These are phyloP conservation scores for Eucommia ulmoides DNA, from an alignment of 257 asterid genomes.

Conservation along the genomic window DNA sequence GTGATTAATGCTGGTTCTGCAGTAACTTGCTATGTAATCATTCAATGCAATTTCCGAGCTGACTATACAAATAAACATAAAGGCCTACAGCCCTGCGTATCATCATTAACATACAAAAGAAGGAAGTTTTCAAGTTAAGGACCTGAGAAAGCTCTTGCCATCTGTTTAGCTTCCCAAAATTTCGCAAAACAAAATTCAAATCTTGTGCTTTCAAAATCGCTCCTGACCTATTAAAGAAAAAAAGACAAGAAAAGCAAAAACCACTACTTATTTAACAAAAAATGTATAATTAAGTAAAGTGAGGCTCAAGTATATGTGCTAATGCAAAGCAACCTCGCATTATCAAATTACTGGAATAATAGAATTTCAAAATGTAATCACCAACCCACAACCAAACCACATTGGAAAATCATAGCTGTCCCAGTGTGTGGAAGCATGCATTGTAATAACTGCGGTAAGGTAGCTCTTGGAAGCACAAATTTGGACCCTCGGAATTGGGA, in stretches of 20 bases:
- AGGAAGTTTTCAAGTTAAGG: slow-evolving; percentile 2
- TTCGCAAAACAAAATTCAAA: slow-evolving; percentile 69
- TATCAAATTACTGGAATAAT: neutral
- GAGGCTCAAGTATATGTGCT: too few species aligned
- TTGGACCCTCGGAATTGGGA: too few species aligned
- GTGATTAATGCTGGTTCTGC: too few species aligned
- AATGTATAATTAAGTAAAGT: neutral
- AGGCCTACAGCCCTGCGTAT: too few species aligned
- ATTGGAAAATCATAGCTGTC: too few species aligned
- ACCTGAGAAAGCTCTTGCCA: slow-evolving; percentile 76
- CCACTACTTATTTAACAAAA: neutral
- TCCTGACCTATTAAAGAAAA: slow-evolving; percentile 47
- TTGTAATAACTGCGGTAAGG: too few species aligned
- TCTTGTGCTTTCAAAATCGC: slow-evolving; percentile 56
- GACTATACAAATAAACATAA: neutral
- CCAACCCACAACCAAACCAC: neutral
- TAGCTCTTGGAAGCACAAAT: too few species aligned
- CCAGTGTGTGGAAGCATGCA: too few species aligned
- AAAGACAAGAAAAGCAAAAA: neutral
- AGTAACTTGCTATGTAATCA: too few species aligned
- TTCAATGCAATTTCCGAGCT: too few species aligned
- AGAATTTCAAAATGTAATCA: neutral
- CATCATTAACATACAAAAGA: neutral
- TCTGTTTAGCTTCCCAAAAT: slow-evolving; percentile 62
- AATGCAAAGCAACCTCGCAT: too few species aligned